Percentiles rank a stretch among this genome's conserved stretches.
These are phyloP conservation scores for Mucor irregularis DNA, from an alignment of 371 early-diverging fungal species.

Conservation along the genomic window DNA sequence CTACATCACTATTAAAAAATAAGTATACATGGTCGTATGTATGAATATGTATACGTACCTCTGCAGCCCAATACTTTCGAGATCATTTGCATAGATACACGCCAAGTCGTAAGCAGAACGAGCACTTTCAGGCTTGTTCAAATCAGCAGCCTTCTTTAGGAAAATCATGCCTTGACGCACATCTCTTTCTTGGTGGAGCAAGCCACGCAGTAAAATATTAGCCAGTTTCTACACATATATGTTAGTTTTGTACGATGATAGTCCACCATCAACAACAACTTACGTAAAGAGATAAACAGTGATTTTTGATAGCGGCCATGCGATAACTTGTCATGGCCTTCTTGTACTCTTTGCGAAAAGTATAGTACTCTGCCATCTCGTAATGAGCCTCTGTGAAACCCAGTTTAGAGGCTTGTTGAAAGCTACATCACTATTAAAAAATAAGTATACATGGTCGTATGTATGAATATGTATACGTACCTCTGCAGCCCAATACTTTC, in stretches of 20 bases:
- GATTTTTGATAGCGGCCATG: constrained; percentile 72
- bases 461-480: background rate
- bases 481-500: constrained; percentile 27
- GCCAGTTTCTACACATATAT: constrained; percentile 37
- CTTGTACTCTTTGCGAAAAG: constrained; percentile 59
- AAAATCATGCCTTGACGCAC: constrained; percentile 27
- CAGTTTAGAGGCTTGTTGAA: constrained; percentile 38
- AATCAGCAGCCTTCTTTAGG: constrained; percentile 37
- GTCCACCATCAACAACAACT: constrained; percentile 19
- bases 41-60: too few relatives aligned
- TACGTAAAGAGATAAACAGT: constrained; percentile 72
- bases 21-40: background rate
- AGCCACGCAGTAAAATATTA: constrained; percentile 31
- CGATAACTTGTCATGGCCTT: constrained; percentile 76
- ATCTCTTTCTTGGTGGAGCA: constrained; percentile 30
- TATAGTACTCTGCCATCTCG: constrained; percentile 43
- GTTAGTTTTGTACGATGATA: too few relatives aligned
- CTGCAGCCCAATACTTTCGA: constrained; percentile 28
- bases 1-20: background rate
- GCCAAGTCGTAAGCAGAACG: background rate
- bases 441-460: background rate
- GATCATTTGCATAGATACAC: constrained; percentile 29
- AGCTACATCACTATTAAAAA: constrained; percentile 15
- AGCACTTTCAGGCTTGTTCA: background rate
- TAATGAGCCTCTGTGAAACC: constrained; percentile 38